Evolutionary conservation across 495 filamentous ascomycete genomes (phyloP), one percentile per base, ranked within the genome.

Genomic region (Geoglossum glabrum): DNA sequence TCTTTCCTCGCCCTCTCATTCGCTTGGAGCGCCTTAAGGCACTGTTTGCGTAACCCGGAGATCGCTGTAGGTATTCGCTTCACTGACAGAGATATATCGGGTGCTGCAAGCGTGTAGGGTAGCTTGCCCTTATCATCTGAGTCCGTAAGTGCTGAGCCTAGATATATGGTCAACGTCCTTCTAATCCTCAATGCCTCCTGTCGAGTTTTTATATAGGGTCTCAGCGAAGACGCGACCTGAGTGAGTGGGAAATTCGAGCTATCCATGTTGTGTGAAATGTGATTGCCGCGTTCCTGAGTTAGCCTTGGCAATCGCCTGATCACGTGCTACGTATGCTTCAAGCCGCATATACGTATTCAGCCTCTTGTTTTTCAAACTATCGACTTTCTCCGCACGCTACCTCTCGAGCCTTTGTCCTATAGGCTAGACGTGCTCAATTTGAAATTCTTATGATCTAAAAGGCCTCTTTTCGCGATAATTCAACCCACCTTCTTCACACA

Each of bases 131-230:
- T 56, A 57, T 52, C 61, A 38, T 57, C 27, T 30, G 54, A 59
- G 13, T 50, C 67, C 62, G 13, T 63, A 54, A 43, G 71, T 38
- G 36, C 65, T 67, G 26, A 68, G 66, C 19, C 62, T 10, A 75
- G 67, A 56, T 72, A 68, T 11, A 66, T 59, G 17, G 71, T 67
- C 21, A 75, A 55, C 13, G 74, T 63, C 36, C 69, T 69, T 54
- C 74, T 59, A 21, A 76, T 71, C 21, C 67, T 65, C 4, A 65
- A 62, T 7, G 62, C 69, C 54, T 77, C 72, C 47, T 76, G 70
- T 11, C 74, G 67, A 26, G 63, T 64, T 43, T 67, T 70, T 45
- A 74, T 62, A 55, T 71, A 76, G 1, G 69, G 68, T 10, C 61
- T 62, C 30, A 73, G 59, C 0, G 64, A 59, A 36, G 61, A 62